Evolutionary conservation across 805 yeast genomes (phyloP), one percentile per base, ranked within the genome.

Genomic region (Saccharomycopsis javanensis): DNA sequence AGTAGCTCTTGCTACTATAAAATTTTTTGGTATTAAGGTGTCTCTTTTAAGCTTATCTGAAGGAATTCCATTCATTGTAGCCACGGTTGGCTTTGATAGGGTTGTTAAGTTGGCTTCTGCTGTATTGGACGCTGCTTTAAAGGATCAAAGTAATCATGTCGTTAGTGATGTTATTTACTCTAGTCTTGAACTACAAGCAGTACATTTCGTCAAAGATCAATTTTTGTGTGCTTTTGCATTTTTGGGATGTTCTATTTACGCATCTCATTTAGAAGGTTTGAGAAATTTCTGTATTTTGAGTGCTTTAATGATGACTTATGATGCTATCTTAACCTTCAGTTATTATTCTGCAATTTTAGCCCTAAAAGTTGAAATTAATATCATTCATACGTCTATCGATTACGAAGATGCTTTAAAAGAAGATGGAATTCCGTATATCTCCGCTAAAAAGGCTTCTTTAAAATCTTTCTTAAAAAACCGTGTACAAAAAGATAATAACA

Each of bases 31-130:
- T 35, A 72, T 80, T 51, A 79, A 78, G 54, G 83, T 92, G 33
- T 82, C 96, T 7, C 74, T 88, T 56, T 73, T 87, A 56, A 81
- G 88, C 56, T 75, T 92, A 62, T 80, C 90, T 57, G 97, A 92
- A 72, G 97, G 97, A 34, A 72, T 92, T 51, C 99, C 99, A 23
- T 92, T 92, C 70, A 78, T 92, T 66, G 96, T 92, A 23, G 89
- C 96, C 20, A 84, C 89, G 4, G 81, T 92, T 66, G 99, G 98
- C 1, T 92, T 92, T 71, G 90, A 88, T 68, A 86, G 88, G 68
- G 89, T 91, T 66, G 79, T 88, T 18, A 75, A 81, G 11, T 77
- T 90, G 61, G 85, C 97, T 0, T 72, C 78, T 20, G 78, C 80
- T 51, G 83, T 85, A 25, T 66, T 80, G 64, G 69, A 71, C 42